A percentile compares a stretch with the other conserved stretches of the same genome.
Evolutionary conservation across 768 basidiomycete species (phyloP).

Genomic region (Serendipita sp.): DNA sequence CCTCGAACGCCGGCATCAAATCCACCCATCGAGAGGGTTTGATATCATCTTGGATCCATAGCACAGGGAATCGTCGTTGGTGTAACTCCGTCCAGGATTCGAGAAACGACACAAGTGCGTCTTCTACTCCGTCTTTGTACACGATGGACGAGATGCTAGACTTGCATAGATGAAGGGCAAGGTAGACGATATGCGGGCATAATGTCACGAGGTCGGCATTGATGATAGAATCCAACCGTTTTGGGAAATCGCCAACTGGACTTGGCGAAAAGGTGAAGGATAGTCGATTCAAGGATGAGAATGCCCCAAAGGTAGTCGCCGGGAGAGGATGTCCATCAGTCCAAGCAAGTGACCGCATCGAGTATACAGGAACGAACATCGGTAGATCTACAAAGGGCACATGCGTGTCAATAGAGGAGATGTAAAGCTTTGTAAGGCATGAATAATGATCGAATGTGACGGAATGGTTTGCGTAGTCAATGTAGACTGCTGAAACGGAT

Average conservation of each 20-base stretch:
- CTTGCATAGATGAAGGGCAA: neutral
- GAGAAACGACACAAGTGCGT: neutral
- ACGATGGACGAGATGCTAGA: neutral
- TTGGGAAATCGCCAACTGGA: neutral
- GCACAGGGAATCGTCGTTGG: neutral
- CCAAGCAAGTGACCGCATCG: no score
- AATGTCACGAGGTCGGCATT: neutral
- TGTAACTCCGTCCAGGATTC: neutral
- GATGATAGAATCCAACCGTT: neutral
- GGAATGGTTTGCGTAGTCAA: no score
- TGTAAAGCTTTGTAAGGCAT: no score
- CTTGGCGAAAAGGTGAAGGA: neutral
- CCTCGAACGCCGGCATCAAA: neutral
- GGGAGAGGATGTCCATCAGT: no score
- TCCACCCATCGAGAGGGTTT: neutral
- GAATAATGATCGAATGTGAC: no score
- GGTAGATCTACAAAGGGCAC: no score
- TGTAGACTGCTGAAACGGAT: no score
- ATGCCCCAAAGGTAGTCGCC: no score
- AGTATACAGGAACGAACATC: no score
- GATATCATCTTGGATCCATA: neutral
- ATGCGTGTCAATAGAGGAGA: no score
- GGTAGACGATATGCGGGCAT: neutral
- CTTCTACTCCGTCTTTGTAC: neutral
- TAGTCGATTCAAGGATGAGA: neutral